These are phyloP conservation scores for Pyrus bretschneideri DNA, from an alignment of 306 rosid species.

Conservation along the genomic window DNA sequence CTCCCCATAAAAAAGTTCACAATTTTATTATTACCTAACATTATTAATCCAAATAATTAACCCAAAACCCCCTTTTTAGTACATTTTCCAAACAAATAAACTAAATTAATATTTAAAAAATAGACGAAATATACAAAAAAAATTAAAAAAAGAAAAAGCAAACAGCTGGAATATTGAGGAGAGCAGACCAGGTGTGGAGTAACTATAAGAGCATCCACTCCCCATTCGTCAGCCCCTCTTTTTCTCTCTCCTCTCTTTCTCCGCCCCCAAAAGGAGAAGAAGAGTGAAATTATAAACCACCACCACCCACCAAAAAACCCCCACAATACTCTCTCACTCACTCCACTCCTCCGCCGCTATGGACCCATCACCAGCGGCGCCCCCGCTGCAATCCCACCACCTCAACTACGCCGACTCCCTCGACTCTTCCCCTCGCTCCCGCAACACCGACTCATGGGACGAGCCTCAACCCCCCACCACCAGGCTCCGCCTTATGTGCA, in stretches of 20 bases:
- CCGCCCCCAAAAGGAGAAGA: background rate
- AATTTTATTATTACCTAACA: background rate
- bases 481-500: slow-evolving; percentile 88
- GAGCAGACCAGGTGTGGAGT: slow-evolving; percentile 19
- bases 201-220: slow-evolving; percentile 28
- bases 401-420: slow-evolving; percentile 58
- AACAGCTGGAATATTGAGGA: slow-evolving; percentile 13
- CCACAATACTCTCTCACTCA: background rate
- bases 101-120: background rate
- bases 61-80: background rate
- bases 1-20: background rate
- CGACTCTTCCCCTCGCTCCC: slow-evolving; percentile 81
- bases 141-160: background rate
- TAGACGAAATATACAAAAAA: background rate
- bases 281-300: background rate
- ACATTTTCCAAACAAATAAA: background rate
- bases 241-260: slow-evolving; percentile 2
- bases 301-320: background rate
- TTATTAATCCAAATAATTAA: background rate
- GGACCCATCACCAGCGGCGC: slow-evolving; percentile 28
- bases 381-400: slow-evolving; percentile 28
- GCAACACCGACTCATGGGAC: slow-evolving; percentile 82
- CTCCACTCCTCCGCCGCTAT: slow-evolving; percentile 11
- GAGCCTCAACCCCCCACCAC: slow-evolving; percentile 48
- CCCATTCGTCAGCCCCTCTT: background rate